A percentile compares a stretch with the other conserved stretches of the same genome.
These are phyloP conservation scores for Caryopteris hybrid DNA, from an alignment of 305 asterid genomes.

Conservation along the genomic window DNA sequence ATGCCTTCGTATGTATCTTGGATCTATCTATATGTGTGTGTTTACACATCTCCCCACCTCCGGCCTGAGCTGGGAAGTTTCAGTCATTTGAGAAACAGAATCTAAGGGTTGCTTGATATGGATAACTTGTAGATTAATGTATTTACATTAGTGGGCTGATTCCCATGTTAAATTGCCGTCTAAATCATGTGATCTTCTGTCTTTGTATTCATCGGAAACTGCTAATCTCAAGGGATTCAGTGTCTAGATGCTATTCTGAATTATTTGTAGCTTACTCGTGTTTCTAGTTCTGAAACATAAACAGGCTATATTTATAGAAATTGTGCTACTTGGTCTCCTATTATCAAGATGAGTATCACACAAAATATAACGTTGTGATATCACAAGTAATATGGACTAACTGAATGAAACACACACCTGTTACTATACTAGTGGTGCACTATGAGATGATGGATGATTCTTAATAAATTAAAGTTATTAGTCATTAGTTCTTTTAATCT, in stretches of 20 bases:
- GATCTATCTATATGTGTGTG: too few species aligned
- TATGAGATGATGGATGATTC: too few species aligned
- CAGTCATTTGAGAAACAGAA: not conserved
- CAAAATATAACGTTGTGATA: too few species aligned
- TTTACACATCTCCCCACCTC: too few species aligned
- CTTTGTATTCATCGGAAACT: not conserved
- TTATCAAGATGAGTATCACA: too few species aligned
- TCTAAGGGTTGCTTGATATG: not conserved
- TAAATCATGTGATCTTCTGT: not conserved
- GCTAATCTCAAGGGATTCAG: slow-evolving; percentile 1
- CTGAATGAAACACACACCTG: too few species aligned
- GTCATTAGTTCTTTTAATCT: too few species aligned
- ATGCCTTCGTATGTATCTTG: too few species aligned
- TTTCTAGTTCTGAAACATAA: not conserved
- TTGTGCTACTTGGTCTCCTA: not conserved
- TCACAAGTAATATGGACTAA: too few species aligned
- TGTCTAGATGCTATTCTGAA: not conserved
- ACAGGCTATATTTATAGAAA: not conserved
- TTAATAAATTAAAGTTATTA: too few species aligned
- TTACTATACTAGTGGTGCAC: too few species aligned
- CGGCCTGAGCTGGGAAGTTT: not conserved
- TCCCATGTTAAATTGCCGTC: not conserved
- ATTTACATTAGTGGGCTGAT: not conserved
- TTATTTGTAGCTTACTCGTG: not conserved
- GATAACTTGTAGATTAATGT: not conserved